Evolutionary conservation across 192 early-diverging fungal species (phyloP).

Genomic region (Backusella tuberculispora): DNA sequence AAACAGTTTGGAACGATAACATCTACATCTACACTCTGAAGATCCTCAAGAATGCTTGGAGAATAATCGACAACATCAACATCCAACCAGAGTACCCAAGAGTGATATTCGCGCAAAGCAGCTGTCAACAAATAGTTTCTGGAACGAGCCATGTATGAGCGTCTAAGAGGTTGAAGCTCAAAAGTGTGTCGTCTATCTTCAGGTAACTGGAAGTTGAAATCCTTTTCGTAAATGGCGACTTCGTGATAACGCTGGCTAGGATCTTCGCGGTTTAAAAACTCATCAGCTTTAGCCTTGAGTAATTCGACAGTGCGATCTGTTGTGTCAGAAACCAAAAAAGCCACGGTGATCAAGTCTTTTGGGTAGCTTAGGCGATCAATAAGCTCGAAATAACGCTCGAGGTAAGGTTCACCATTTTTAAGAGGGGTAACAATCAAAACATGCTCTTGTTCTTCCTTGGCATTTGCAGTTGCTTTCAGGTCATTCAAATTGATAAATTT

Average conservation of each 20-base stretch:
- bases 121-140: slow-evolving; percentile 60
- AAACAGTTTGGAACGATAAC: slow-evolving; percentile 64
- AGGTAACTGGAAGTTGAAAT: slow-evolving; percentile 55
- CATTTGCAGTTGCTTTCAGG: slow-evolving; percentile 25
- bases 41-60: slow-evolving; percentile 55
- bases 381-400: slow-evolving; percentile 59
- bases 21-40: slow-evolving; percentile 58
- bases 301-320: slow-evolving; percentile 55
- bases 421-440: slow-evolving; percentile 59
- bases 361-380: slow-evolving; percentile 56
- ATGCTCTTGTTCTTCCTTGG: slow-evolving; percentile 27
- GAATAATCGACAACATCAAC: slow-evolving; percentile 62
- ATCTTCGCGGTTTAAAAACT: slow-evolving; percentile 6
- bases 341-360: slow-evolving; percentile 50
- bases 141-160: slow-evolving; percentile 57
- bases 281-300: slow-evolving; percentile 41
- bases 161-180: slow-evolving; percentile 52
- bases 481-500: slow-evolving; percentile 32
- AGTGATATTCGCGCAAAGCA: slow-evolving; percentile 50
- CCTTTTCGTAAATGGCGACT: slow-evolving; percentile 57
- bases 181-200: slow-evolving; percentile 54
- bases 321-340: slow-evolving; percentile 63
- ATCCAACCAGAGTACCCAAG: slow-evolving; percentile 65
- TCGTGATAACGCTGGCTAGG: slow-evolving; percentile 39
- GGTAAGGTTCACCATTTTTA: slow-evolving; percentile 57